Base-by-base conservation (phyloP, 371 early-diverging fungal genomes). In the Fennellomyces sp. region DNA sequence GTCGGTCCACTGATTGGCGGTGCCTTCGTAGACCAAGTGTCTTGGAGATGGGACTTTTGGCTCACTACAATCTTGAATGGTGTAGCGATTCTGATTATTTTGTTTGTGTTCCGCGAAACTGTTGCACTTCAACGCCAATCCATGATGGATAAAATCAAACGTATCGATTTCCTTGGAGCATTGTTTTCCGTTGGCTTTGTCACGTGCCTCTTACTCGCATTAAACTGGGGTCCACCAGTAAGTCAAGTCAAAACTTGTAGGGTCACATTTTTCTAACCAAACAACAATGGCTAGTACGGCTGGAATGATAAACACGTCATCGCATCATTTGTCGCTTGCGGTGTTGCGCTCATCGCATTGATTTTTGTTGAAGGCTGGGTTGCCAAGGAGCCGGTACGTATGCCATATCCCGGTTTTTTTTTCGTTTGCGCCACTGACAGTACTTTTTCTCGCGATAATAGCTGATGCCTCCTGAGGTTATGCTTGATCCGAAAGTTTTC, bases 21-120 rank as follows among this genome's bases (percentile, higher is more conserved):
- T 33, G 84, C 84, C 2, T 87, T 93, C 41, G 78, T 80, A 0
- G 84, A 84, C 55, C 12, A 50, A 12, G 12, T 50, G 29, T 13
- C 50, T 17, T 50, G 30, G 27, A 27, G 42, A 17, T 56, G 30
- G 88, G 87, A 83, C 29, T 89, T 90, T 61, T 83, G 80, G 80
- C 75, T 92, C 56, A 91, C 91, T 66, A 65, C 91, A 11, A 91
- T 91, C 8, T 39, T 94, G 19, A 80, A 86, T 12, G 81, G 68
- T 8, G 57, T 88, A 19, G 63, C 88, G 0, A 61, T 86, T 26
- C 29, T 77, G 2, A 52, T 88, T 26, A 53, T 88, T 1, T 28
- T 83, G 11, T 76, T 84, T 47, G 65, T 88, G 27, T 76, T 79
- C 5, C 58, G 85, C 8, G 68, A 73, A 38, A 55, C 70, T 13